Percentiles rank a stretch among this genome's conserved stretches.
Conservation (phyloP, 495 filamentous ascomycete genomes). For the Hypoxylon lenormandii region DNA sequence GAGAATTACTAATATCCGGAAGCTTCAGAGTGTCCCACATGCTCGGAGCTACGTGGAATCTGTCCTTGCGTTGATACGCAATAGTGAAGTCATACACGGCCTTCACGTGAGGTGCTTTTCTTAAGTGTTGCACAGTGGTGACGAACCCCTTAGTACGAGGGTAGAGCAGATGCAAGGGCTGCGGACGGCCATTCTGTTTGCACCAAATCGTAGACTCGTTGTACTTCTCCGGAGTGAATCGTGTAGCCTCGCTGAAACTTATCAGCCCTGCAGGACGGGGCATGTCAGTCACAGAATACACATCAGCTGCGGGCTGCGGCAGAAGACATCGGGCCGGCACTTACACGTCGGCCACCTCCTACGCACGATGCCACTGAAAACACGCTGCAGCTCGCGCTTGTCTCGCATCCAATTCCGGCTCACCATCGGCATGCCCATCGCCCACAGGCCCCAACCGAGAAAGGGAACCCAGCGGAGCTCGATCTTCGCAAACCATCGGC, state of each 20-base stretch:
- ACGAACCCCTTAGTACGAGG: conserved; percentile 69
- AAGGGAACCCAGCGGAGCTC: conserved; percentile 68
- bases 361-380: conserved; percentile 63
- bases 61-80: conserved; percentile 62
- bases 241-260: conserved; percentile 69
- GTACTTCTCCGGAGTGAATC: conserved; percentile 66
- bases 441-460: conserved; percentile 71
- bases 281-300: conserved; percentile 15
- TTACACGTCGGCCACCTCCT: conserved; percentile 67
- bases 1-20: conserved; percentile 51
- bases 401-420: conserved; percentile 68
- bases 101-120: conserved; percentile 64
- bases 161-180: conserved; percentile 67
- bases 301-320: conserved; percentile 6
- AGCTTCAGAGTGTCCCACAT: conserved; percentile 65
- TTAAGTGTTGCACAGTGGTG: conserved; percentile 65
- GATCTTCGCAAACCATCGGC: conserved; percentile 70
- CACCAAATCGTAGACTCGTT: conserved; percentile 63
- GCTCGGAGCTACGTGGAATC: conserved; percentile 61
- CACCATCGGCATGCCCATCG: conserved; percentile 71
- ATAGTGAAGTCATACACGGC: conserved; percentile 70
- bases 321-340: conserved; percentile 31
- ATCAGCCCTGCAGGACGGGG: conserved; percentile 62
- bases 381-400: conserved; percentile 63
- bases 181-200: conserved; percentile 57